A percentile compares a stretch with the other conserved stretches of the same genome.
These are phyloP conservation scores for Coemansia sp. DNA, from an alignment of 192 early-diverging fungal species.

Conservation along the genomic window DNA sequence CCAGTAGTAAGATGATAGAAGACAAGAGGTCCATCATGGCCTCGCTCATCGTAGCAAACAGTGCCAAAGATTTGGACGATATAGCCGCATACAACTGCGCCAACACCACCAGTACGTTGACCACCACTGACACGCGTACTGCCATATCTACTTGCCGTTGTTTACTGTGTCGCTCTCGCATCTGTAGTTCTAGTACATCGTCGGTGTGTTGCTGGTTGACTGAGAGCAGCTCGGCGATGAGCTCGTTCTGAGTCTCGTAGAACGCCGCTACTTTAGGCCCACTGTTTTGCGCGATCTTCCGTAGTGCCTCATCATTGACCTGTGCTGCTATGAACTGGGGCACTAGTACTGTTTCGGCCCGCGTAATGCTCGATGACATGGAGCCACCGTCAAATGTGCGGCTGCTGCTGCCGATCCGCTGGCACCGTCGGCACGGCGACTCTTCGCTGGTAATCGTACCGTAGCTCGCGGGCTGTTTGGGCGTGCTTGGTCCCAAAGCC, in stretches of 20 bases:
- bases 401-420: constrained; percentile 17
- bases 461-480: constrained; percentile 12
- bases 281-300: constrained; percentile 26
- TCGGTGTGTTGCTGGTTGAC: constrained; percentile 57
- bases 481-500: neutral
- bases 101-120: constrained; percentile 68
- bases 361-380: constrained; percentile 33
- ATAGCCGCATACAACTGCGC: constrained; percentile 76
- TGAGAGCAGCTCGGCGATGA: constrained; percentile 46
- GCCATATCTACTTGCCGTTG: constrained; percentile 61
- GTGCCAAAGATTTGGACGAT: constrained; percentile 69
- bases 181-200: constrained; percentile 42
- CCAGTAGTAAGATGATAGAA: constrained; percentile 64
- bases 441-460: constrained; percentile 16
- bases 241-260: constrained; percentile 56
- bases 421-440: constrained; percentile 22
- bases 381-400: constrained; percentile 17
- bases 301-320: constrained; percentile 37
- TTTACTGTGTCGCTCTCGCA: constrained; percentile 27
- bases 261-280: constrained; percentile 47
- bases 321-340: constrained; percentile 53
- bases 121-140: constrained; percentile 67
- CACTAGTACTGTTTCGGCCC: constrained; percentile 47
- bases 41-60: constrained; percentile 83
- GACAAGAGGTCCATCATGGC: constrained; percentile 81